phyloP scores from a whole-genome alignment of 2,329 filamentous ascomycete species.

The Fusarium xyrophilum region DNA sequence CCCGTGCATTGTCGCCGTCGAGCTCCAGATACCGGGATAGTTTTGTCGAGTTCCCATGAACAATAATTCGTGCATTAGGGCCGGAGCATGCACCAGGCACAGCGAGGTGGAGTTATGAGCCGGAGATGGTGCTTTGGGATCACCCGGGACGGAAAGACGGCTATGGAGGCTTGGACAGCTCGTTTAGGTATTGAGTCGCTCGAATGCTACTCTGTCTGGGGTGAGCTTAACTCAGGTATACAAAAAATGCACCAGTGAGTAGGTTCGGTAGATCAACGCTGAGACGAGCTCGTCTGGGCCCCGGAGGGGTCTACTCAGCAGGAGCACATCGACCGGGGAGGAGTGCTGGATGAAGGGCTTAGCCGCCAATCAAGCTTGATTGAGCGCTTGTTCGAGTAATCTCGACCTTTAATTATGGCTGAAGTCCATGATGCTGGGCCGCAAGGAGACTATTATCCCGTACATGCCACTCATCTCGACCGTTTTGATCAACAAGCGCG shows the following conservation, averaged over 20 bases:
- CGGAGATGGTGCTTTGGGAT: conserved; percentile 33
- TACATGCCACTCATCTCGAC: neutral
- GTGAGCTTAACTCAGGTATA: neutral
- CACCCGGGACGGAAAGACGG: conserved; percentile 34
- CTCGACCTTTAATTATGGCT: conserved; percentile 5
- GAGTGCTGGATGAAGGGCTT: neutral
- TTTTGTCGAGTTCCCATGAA: neutral
- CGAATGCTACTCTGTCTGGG: conserved; percentile 1
- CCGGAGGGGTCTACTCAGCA: conserved; percentile 2
- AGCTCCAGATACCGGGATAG: neutral
- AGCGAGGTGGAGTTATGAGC: conserved; percentile 26
- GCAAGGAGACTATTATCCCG: neutral
- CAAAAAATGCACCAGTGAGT: conserved; percentile 3
- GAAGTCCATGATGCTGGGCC: conserved; percentile 8
- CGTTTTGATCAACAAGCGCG: neutral
- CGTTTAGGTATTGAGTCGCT: neutral
- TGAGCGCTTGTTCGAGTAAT: neutral
- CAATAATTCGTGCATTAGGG: conserved; percentile 7
- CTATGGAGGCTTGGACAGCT: conserved; percentile 14
- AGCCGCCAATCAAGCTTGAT: conserved; percentile 2
- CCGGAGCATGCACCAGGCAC: conserved; percentile 20
- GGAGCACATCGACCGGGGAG: neutral
- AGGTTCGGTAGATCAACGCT: conserved; percentile 30
- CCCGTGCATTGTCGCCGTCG: conserved; percentile 15
- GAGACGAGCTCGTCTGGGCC: neutral